Evolutionary conservation across 164 flowering plant genomes (phyloP).

Genomic region (Tetrastigma voinierianum): DNA sequence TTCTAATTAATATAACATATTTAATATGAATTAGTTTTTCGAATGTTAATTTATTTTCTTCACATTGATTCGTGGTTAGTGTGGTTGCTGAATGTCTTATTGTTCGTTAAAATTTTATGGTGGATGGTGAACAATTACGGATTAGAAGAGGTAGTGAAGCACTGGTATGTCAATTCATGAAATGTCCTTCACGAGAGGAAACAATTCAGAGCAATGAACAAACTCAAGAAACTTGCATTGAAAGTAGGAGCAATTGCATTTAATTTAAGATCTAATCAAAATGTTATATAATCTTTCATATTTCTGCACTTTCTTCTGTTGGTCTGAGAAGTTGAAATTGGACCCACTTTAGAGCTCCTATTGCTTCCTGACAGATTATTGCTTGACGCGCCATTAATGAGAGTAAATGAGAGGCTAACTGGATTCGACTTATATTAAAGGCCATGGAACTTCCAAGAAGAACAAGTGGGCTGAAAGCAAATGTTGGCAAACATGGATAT

Average conservation of each 20-base stretch:
- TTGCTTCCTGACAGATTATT: too few relatives aligned
- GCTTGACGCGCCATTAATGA: too few relatives aligned
- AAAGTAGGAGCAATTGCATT: conserved; percentile 41
- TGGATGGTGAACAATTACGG: conserved; percentile 82
- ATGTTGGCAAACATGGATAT: conserved; percentile 88
- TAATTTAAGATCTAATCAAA: not conserved
- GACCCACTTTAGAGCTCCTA: too few relatives aligned
- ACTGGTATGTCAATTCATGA: too few relatives aligned
- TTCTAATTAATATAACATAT: too few relatives aligned
- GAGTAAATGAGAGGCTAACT: not conserved
- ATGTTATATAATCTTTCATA: not conserved
- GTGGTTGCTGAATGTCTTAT: too few relatives aligned
- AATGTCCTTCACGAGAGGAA: conserved; percentile 91
- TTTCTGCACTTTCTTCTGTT: too few relatives aligned
- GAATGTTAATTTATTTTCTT: not conserved
- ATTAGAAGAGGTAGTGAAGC: conserved; percentile 87
- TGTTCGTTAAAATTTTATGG: not conserved
- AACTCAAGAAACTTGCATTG: conserved; percentile 86
- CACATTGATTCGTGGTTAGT: not conserved
- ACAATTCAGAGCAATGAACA: conserved; percentile 97
- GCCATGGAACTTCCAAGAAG: conserved; percentile 89
- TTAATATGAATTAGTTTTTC: not conserved
- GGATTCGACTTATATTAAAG: conserved; percentile 21
- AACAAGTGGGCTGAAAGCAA: conserved; percentile 80
- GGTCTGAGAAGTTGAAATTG: too few relatives aligned